phyloP scores from a whole-genome alignment of 257 asterid species.

The Jaltomata sinuosa region DNA sequence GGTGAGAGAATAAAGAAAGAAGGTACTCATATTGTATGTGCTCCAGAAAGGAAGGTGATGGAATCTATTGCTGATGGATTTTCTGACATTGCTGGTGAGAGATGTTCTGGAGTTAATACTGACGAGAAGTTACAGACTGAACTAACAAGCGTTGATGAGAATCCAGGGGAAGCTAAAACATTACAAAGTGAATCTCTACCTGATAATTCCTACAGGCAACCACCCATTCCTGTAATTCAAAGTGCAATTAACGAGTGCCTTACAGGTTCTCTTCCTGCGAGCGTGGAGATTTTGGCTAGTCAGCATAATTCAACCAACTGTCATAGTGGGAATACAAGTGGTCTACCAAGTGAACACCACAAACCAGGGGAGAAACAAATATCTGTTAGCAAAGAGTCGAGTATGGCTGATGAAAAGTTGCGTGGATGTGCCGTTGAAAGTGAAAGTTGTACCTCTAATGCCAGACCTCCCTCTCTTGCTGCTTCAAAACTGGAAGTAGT shows the following conservation, averaged over 20 bases:
- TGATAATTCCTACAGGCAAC: background rate
- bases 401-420: conserved; percentile 13
- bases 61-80: conserved; percentile 15
- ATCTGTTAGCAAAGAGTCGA: conserved; percentile 7
- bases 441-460: conserved; percentile 18
- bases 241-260: background rate
- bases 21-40: background rate
- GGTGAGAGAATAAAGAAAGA: background rate
- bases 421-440: conserved; percentile 21
- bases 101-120: background rate
- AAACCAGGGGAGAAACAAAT: conserved; percentile 16
- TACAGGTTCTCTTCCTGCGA: background rate
- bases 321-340: conserved; percentile 4
- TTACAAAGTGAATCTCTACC: background rate
- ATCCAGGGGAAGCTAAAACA: background rate
- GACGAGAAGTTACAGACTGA: conserved; percentile 1
- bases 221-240: background rate
- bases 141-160: background rate
- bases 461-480: conserved; percentile 14
- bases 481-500: conserved; percentile 27
- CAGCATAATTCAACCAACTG: background rate
- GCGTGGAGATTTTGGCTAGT: background rate
- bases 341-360: conserved; percentile 9
- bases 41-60: conserved; percentile 17
- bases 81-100: background rate